Evolutionary conservation across 2,329 filamentous ascomycete genomes (phyloP), one percentile per base, ranked within the genome.

Genomic region (Calonectria leucothoes): DNA sequence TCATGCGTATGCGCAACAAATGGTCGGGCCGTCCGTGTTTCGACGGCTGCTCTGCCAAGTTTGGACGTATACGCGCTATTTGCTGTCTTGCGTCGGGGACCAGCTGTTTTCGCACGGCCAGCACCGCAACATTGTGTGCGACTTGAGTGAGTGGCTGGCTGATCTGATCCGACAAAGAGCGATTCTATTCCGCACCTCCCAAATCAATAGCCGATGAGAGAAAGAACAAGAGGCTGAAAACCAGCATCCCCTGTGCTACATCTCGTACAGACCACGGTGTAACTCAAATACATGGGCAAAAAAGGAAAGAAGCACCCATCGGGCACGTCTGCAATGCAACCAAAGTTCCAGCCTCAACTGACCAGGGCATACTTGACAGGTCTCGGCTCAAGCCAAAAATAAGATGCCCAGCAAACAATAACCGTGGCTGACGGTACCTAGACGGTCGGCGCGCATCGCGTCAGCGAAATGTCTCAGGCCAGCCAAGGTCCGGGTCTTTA

Each of bases 381-480:
- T 61, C 33, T 35, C 14, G 33, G 35, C 25, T 23, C 45, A 57
- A 67, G 64, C 66, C 69, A 51, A 71, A 57, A 69, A 49, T 25
- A 15, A 59, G n/a, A 63, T 17, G 20, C 35, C 31, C 37, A 33
- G 37, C 31, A 49, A 29, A 39, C 49, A 25, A 66, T 64, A 12
- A 12, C 17, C 37, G 49, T 59, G 57, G 70, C 70, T 66, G 37
- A 42, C 57, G 49, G 37, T 23, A 55, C 49, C 20, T 37, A 37
- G 31, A 33, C n/a, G 42, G 64, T 39, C 33, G 33, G 55, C 35
- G 55, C 35, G 37, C 48, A 65, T 51, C 59, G 70, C 37, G 49
- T 69, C 70, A 59, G 55, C 48, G 33, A 48, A n/a, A 57, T 68
- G 70, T 72, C 70, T 72, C 66, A 63, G 64, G 59, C 66, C 67